Conservation (phyloP, 257 asterid species). For the Jasminum sambac region DNA sequence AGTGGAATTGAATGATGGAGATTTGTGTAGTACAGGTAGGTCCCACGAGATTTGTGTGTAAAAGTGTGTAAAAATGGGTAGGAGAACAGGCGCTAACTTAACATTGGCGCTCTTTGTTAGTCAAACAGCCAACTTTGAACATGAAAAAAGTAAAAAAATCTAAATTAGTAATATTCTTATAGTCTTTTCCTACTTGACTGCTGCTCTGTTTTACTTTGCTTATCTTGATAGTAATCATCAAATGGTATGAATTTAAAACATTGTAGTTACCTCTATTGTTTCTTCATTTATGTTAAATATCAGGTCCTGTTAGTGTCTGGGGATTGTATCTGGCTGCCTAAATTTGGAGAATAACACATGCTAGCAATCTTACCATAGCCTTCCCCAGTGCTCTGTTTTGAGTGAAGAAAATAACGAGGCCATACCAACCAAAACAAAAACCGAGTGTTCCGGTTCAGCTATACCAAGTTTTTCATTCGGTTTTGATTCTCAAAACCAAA, state of each 20-base stretch:
- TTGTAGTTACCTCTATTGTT: not conserved
- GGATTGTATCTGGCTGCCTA: not conserved
- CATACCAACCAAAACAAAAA: too few relatives aligned
- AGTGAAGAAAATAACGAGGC: too few relatives aligned
- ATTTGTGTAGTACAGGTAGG: too few relatives aligned
- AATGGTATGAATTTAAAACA: not conserved
- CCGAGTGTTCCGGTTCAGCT: too few relatives aligned
- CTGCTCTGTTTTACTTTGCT: not conserved
- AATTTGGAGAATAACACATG: not conserved
- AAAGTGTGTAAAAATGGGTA: too few relatives aligned
- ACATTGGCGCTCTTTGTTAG: not conserved
- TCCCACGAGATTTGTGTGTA: too few relatives aligned
- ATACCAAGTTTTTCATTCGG: too few relatives aligned
- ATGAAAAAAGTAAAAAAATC: not conserved
- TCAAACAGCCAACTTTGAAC: not conserved
- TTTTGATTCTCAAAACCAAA: too few relatives aligned
- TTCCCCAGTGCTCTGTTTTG: not conserved
- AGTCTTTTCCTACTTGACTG: constrained; percentile 1
- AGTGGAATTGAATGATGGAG: too few relatives aligned
- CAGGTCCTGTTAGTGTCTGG: not conserved
- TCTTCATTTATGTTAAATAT: not conserved
- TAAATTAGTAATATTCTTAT: constrained; percentile 1
- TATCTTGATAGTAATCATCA: constrained; percentile 6
- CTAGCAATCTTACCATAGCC: not conserved
- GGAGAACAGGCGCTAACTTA: too few relatives aligned